phyloP scores from a whole-genome alignment of 805 yeast species.

The Wickerhamiella kazuoi region DNA sequence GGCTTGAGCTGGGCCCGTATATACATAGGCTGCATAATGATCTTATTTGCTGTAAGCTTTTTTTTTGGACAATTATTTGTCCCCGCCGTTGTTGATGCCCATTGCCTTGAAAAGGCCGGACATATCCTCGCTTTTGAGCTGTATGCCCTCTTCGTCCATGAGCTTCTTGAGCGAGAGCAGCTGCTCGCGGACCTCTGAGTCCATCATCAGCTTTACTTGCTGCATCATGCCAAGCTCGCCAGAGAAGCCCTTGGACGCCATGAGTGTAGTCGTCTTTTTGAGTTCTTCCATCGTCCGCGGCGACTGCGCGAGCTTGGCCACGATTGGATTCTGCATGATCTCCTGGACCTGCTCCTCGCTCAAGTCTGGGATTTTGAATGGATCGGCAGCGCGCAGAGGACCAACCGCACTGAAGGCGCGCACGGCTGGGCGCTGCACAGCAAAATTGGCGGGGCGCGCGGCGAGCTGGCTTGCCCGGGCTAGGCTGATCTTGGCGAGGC shows the following conservation, averaged over 20 bases:
- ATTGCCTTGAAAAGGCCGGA: conserved; percentile 7
- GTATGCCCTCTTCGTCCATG: conserved; percentile 11
- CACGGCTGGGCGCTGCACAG: background rate
- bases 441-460: background rate
- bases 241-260: conserved; percentile 14
- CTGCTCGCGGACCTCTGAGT: conserved; percentile 15
- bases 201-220: conserved; percentile 17
- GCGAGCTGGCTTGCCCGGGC: background rate
- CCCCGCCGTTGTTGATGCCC: conserved; percentile 3
- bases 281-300: conserved; percentile 14
- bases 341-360: conserved; percentile 7
- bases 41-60: conserved; percentile 2
- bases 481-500: background rate
- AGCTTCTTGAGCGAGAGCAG: conserved; percentile 12
- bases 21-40: too few species aligned
- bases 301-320: conserved; percentile 10
- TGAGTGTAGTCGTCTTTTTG: conserved; percentile 8
- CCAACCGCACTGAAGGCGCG: too few species aligned
- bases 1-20: too few species aligned
- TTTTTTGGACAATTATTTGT: too few species aligned
- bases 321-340: conserved; percentile 8
- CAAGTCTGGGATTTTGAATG: conserved; percentile 5
- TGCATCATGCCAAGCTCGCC: conserved; percentile 11
- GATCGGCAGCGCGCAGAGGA: too few species aligned
- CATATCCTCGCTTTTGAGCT: conserved; percentile 11